Conservation (phyloP, 1,284 basidiomycete genomes). For the Tilletia caries region DNA sequence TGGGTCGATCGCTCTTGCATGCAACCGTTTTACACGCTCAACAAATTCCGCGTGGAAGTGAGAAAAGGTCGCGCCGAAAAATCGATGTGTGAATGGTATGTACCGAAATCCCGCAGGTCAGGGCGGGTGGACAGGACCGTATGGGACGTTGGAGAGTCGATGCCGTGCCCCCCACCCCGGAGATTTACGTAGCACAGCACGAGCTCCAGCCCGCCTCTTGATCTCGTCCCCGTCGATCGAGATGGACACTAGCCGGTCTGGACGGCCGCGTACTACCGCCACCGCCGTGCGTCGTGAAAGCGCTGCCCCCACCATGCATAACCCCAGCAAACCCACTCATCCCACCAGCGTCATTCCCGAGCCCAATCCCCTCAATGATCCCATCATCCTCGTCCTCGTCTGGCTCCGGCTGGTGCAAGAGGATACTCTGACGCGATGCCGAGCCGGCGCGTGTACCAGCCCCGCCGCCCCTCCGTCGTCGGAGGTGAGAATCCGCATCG, state of each 20-base stretch:
- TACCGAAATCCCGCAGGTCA: no score
- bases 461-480: not conserved
- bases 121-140: no score
- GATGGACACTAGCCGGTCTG: not conserved
- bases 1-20: no score
- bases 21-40: no score
- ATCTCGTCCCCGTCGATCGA: not conserved
- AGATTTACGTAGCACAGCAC: not conserved
- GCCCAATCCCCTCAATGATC: no score
- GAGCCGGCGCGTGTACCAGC: not conserved
- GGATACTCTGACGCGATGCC: not conserved
- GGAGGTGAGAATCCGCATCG: not conserved
- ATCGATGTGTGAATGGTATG: no score
- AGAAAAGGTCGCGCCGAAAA: no score
- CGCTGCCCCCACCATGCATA: not conserved
- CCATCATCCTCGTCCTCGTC: not conserved
- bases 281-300: not conserved
- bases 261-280: not conserved
- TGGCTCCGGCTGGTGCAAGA: not conserved
- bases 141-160: no score
- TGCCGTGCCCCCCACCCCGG: no score
- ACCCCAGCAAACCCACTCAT: not conserved
- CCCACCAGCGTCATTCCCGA: not conserved
- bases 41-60: no score
- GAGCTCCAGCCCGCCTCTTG: not conserved